Evolutionary conservation across 202 grass and related monocot species (phyloP), one percentile per base, ranked within the genome.

Genomic region (Zoysia matrella): DNA sequence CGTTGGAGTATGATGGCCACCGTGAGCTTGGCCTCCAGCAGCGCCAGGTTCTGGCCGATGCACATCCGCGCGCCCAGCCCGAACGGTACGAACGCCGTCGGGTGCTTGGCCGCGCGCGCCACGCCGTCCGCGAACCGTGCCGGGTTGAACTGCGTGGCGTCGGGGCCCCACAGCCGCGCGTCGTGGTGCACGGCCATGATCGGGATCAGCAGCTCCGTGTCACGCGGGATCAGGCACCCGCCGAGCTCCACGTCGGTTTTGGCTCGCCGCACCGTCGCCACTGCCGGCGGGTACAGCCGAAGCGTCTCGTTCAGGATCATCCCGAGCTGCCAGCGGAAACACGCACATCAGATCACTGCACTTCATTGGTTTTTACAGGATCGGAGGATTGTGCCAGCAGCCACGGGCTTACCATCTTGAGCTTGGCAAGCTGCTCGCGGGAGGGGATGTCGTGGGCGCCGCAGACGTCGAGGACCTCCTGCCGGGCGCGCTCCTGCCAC

Each of bases 151-250:
- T 87, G 87, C 70, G 87, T 77, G 66, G 89, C 96, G 82, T 99
- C 96, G 0, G 96, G 13, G 0, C 96, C 96, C 96, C 96, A 99
- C 72, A 95, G 89, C 46, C 79, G 71, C 16, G 81, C 61, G 80
- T 99, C 93, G 87, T 99, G 96, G 83, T 99, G 96, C 76, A 99
- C 91, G 47, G 93, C 92, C 96, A 99, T 96, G 83, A 99, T 99
- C 50, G 96, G 96, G 70, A 99, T 92, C 36, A 99, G 89, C 71
- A 99, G 79, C 74, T 99, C 96, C 44, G 96, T 96, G 79, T 82
- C 93, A 0, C 90, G 89, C 0, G 96, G 96, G 87, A 99, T 93
- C 52, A 83, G 72, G 91, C 86, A 89, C 11, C 85, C 83, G 53
- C 96, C 89, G 3, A 99, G 91, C 87, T 92, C 78, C 63, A 95